Evolutionary conservation across 2,329 filamentous ascomycete genomes (phyloP).

Genomic region (Colletotrichum sojae): DNA sequence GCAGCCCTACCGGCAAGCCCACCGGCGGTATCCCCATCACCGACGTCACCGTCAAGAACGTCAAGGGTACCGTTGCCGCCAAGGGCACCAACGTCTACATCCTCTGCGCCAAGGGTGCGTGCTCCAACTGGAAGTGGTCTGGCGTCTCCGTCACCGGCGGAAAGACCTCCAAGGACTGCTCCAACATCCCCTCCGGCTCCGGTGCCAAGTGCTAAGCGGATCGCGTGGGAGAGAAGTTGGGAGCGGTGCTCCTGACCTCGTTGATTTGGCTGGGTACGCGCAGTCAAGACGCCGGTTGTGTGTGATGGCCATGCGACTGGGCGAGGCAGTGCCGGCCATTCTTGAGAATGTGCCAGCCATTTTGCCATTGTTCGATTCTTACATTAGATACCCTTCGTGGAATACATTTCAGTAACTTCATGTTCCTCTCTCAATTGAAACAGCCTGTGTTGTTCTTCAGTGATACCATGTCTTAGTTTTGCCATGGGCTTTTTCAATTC

Average conservation of each 20-base stretch:
- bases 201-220: slow-evolving; percentile 36
- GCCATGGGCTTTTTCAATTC: too few species aligned
- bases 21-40: slow-evolving; percentile 68
- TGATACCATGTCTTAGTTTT: too few species aligned
- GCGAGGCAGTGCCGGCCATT: neutral
- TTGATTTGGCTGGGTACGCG: neutral
- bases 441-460: too few species aligned
- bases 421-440: neutral
- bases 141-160: slow-evolving; percentile 66
- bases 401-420: slow-evolving; percentile 16
- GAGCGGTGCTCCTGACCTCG: slow-evolving; percentile 14
- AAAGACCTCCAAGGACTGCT: slow-evolving; percentile 50
- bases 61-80: slow-evolving; percentile 59
- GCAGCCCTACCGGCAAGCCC: slow-evolving; percentile 58
- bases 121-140: slow-evolving; percentile 68
- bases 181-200: slow-evolving; percentile 45
- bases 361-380: slow-evolving; percentile 30
- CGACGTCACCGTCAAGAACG: slow-evolving; percentile 58
- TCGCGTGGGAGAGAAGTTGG: neutral
- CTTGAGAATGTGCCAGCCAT: neutral
- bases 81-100: slow-evolving; percentile 63
- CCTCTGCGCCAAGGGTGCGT: slow-evolving; percentile 66
- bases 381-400: slow-evolving; percentile 22
- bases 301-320: neutral
- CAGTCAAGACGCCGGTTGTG: slow-evolving; percentile 3